A percentile compares a stretch with the other conserved stretches of the same genome.
Evolutionary conservation across 345 rosid genomes (phyloP).

Genomic region (Theobroma cacao): DNA sequence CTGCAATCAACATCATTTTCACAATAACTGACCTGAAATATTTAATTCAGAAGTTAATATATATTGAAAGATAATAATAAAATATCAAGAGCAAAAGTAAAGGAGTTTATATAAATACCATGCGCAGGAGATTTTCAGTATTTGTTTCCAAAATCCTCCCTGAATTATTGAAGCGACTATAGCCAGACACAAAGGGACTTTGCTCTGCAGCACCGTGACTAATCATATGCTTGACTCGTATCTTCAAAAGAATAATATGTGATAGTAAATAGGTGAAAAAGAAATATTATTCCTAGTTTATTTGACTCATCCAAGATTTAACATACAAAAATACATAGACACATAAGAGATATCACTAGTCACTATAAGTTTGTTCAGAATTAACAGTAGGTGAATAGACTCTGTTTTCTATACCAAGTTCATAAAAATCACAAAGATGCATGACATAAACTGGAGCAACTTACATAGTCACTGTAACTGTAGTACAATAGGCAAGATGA

Average conservation of each 20-base stretch:
- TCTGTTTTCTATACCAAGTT: background rate
- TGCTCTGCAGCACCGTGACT: conserved; percentile 85
- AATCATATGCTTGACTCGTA: conserved; percentile 94
- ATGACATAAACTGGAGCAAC: conserved; percentile 24
- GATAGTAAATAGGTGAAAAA: conserved; percentile 13
- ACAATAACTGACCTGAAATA: conserved; percentile 83
- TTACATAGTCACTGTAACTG: conserved; percentile 93
- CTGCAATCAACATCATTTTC: conserved; percentile 97
- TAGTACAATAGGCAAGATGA: conserved; percentile 92
- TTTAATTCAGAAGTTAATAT: conserved; percentile 16
- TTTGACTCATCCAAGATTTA: background rate
- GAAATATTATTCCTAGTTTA: conserved; percentile 9
- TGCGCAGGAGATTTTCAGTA: conserved; percentile 82
- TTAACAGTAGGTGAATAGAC: background rate
- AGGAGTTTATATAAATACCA: conserved; percentile 45
- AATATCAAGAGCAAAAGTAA: conserved; percentile 1
- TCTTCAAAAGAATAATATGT: conserved; percentile 41
- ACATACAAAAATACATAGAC: background rate
- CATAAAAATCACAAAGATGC: conserved; percentile 14
- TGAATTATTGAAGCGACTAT: conserved; percentile 56
- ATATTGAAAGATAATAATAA: background rate
- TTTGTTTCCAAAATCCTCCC: conserved; percentile 86
- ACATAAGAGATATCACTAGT: background rate
- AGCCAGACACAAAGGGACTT: conserved; percentile 57
- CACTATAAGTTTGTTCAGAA: background rate